These are phyloP conservation scores for Fragaria vesca DNA, from an alignment of 306 rosid species.

Conservation along the genomic window DNA sequence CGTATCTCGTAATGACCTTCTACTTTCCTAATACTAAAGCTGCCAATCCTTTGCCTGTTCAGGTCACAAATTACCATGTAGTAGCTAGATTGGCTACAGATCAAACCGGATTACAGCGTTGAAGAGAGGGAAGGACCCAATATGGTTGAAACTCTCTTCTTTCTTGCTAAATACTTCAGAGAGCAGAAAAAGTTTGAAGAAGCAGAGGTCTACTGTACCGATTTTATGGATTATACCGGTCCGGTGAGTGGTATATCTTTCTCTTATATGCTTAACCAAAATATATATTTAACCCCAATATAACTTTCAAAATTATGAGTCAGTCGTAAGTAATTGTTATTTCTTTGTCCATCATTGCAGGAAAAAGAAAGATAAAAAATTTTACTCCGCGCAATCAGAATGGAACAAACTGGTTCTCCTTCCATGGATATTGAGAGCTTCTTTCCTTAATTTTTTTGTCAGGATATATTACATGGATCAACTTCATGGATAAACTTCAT, in stretches of 20 bases:
- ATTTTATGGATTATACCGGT: slow-evolving; percentile 89
- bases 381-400: slow-evolving; percentile 85
- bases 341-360: slow-evolving; percentile 42
- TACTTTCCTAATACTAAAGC: not conserved
- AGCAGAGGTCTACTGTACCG: slow-evolving; percentile 91
- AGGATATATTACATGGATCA: not conserved
- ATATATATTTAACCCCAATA: not conserved
- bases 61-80: slow-evolving; percentile 92
- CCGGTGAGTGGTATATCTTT: slow-evolving; percentile 68
- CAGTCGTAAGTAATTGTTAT: not conserved
- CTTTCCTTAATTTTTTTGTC: slow-evolving; percentile 46
- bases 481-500: not conserved
- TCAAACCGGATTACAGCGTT: slow-evolving; percentile 72
- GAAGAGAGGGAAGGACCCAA: slow-evolving; percentile 98
- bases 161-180: slow-evolving; percentile 70
- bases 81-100: slow-evolving; percentile 57
- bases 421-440: slow-evolving; percentile 81
- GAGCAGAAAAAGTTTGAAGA: slow-evolving; percentile 64
- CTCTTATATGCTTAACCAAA: not conserved
- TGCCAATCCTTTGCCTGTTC: slow-evolving; percentile 26
- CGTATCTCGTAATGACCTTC: not conserved
- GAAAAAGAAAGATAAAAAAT: slow-evolving; percentile 90
- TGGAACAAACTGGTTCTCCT: slow-evolving; percentile 57
- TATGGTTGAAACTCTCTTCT: slow-evolving; percentile 85
- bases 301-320: not conserved